Percentiles rank a stretch among this genome's conserved stretches.
These are phyloP conservation scores for Hypoxylon sp. DNA, from an alignment of 2,329 filamentous ascomycete genomes.

Conservation along the genomic window DNA sequence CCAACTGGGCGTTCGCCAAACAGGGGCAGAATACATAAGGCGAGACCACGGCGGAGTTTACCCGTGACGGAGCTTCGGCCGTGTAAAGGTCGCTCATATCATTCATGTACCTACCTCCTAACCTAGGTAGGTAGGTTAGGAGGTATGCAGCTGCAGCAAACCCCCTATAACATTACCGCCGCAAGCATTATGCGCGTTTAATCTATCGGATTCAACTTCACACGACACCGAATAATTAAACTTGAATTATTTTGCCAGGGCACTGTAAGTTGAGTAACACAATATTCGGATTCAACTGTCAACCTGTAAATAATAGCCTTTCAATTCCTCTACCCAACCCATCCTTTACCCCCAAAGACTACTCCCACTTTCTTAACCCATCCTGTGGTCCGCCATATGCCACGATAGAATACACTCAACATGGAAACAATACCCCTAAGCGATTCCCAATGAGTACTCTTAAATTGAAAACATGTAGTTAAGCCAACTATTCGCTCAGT, in stretches of 20 bases:
- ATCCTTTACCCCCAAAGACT: conserved; percentile 15
- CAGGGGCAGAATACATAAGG: conserved; percentile 26
- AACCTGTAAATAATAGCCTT: background rate
- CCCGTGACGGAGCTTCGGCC: conserved; percentile 35
- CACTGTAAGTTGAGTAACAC: background rate
- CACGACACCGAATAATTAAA: background rate
- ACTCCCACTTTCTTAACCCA: conserved; percentile 22
- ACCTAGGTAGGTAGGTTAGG: too few relatives aligned
- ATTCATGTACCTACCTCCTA: background rate
- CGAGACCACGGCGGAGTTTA: conserved; percentile 20
- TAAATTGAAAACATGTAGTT: conserved; percentile 20
- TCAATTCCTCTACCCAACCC: background rate
- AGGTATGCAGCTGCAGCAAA: background rate
- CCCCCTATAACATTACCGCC: conserved; percentile 15
- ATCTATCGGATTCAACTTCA: conserved; percentile 9
- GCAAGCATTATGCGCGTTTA: background rate
- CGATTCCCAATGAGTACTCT: conserved; percentile 13
- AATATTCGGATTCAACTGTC: background rate
- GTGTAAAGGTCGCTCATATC: conserved; percentile 6
- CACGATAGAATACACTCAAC: conserved; percentile 24
- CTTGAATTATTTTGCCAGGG: background rate
- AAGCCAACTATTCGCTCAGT: conserved; percentile 11
- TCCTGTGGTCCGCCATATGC: conserved; percentile 25
- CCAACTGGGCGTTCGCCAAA: conserved; percentile 23
- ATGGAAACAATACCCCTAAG: conserved; percentile 17